A percentile compares a stretch with the other conserved stretches of the same genome.
Evolutionary conservation across 352 stramenopile genomes (phyloP).

Genomic region (Elongisporangium prolatum): DNA sequence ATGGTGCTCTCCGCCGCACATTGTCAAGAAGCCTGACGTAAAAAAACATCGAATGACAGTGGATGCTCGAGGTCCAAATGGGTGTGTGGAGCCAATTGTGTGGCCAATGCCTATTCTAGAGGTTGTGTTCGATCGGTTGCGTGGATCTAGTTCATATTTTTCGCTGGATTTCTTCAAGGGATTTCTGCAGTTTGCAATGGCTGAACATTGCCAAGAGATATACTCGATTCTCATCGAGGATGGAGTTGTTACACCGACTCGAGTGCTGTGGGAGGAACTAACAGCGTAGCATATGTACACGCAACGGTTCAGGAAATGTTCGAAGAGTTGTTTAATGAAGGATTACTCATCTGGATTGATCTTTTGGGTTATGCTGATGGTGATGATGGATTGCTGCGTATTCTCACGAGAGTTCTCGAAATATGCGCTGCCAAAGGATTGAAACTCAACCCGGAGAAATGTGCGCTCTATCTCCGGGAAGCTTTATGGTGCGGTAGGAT

Average conservation of each 20-base stretch:
- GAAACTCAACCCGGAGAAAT: conserved; percentile 11
- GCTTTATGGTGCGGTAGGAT: conserved; percentile 7
- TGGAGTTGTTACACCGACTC: conserved; percentile 2
- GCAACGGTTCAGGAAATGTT: conserved; percentile 10
- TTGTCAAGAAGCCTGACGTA: not conserved
- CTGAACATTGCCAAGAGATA: conserved; percentile 6
- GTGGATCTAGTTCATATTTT: conserved; percentile 2
- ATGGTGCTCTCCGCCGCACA: not conserved
- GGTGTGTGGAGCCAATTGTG: not conserved
- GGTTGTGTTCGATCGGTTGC: conserved; percentile 2
- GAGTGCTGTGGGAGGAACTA: conserved; percentile 5
- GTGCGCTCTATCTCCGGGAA: conserved; percentile 5
- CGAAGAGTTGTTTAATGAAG: conserved; percentile 6
- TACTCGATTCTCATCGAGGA: conserved; percentile 6
- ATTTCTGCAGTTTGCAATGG: conserved; percentile 7
- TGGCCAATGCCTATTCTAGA: conserved; percentile 12
- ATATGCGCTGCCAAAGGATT: conserved; percentile 4
- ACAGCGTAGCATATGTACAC: conserved; percentile 5
- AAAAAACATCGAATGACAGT: not conserved
- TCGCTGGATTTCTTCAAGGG: conserved; percentile 11
- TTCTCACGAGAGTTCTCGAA: conserved; percentile 1
- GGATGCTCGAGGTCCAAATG: not conserved
- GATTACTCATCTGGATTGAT: conserved; percentile 10
- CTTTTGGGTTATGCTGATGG: conserved; percentile 6
- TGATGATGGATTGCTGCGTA: not conserved